Evolutionary conservation across 495 filamentous ascomycete genomes (phyloP).

Genomic region (Letharia columbiana): DNA sequence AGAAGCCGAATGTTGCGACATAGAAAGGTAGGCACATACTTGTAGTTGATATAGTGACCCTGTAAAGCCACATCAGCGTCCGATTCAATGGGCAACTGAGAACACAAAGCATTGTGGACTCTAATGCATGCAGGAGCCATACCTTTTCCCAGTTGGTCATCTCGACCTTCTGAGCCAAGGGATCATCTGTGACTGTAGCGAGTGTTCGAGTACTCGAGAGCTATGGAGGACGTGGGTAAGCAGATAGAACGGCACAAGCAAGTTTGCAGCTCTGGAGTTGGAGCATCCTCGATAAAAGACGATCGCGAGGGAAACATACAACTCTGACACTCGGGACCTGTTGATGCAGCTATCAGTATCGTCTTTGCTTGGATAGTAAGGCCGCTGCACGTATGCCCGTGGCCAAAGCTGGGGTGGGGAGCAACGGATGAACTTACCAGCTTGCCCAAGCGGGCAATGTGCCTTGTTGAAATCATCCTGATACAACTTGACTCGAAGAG

Average conservation of each 20-base stretch:
- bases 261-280: not conserved
- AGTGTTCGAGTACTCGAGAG: constrained; percentile 45
- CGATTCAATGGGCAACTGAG: not conserved
- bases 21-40: constrained; percentile 37
- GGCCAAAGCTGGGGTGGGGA: constrained; percentile 12
- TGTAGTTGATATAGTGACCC: constrained; percentile 76
- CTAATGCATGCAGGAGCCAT: constrained; percentile 24
- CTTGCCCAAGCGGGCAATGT: constrained; percentile 48
- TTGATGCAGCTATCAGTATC: constrained; percentile 9
- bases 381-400: constrained; percentile 2
- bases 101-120: not conserved
- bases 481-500: constrained; percentile 6
- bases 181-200: constrained; percentile 54
- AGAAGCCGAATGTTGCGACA: not conserved
- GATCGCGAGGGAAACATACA: constrained; percentile 37
- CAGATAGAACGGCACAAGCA: constrained; percentile 15
- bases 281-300: not conserved
- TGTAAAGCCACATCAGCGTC: constrained; percentile 22
- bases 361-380: not conserved
- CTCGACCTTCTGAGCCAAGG: constrained; percentile 69
- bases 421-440: constrained; percentile 39
- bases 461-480: constrained; percentile 49
- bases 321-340: constrained; percentile 44
- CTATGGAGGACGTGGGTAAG: constrained; percentile 33
- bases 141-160: constrained; percentile 71